Percentiles rank a stretch among this genome's conserved stretches.
phyloP scores from a whole-genome alignment of 2,329 filamentous ascomycete species.

The Tolypocladium tundrense region DNA sequence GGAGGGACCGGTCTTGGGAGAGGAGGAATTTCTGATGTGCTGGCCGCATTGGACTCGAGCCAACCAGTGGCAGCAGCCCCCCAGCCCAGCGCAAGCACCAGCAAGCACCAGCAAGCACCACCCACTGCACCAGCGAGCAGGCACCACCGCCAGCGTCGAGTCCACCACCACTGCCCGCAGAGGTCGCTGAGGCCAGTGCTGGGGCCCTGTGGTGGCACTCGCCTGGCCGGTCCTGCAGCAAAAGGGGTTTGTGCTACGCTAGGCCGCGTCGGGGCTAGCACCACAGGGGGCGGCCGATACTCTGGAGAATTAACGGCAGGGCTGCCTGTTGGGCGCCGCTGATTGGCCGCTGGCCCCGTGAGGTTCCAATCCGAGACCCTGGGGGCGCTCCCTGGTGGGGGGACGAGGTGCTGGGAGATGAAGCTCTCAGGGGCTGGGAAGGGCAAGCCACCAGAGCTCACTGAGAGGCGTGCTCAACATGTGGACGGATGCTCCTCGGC shows the following conservation, averaged over 20 bases:
- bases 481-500: background rate
- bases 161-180: background rate
- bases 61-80: background rate
- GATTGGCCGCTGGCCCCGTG: conserved; percentile 10
- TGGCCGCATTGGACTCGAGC: conserved; percentile 7
- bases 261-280: conserved; percentile 14
- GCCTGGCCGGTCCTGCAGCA: conserved; percentile 10
- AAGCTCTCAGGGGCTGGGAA: background rate
- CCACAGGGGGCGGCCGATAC: conserved; percentile 6
- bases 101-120: background rate
- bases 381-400: background rate
- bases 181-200: background rate
- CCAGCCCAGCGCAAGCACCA: background rate
- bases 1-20: background rate
- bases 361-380: conserved; percentile 1
- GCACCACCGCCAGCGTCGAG: background rate
- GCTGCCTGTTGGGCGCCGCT: conserved; percentile 7
- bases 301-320: conserved; percentile 19
- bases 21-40: conserved; percentile 6
- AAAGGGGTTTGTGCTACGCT: conserved; percentile 22
- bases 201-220: conserved; percentile 9
- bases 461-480: background rate
- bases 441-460: background rate
- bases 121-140: background rate
- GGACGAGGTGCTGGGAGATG: background rate